phyloP scores from a whole-genome alignment of 1,284 basidiomycete species.

The Boletus semigastroideus region DNA sequence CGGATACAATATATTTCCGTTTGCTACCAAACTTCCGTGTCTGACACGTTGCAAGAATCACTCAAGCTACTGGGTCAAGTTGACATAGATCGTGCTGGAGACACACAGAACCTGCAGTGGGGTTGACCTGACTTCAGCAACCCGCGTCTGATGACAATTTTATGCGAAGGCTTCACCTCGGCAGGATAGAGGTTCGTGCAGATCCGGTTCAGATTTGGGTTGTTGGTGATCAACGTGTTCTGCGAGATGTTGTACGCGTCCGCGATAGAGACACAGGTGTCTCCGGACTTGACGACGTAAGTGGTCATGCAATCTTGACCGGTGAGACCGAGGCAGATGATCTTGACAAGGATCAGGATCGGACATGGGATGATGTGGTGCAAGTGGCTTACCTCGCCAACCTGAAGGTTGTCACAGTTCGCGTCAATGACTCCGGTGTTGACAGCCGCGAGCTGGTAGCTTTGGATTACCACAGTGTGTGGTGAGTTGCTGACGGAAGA shows the following conservation, averaged over 20 bases:
- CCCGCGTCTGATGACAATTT: no score
- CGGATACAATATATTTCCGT: not conserved
- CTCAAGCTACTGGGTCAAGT: conserved; percentile 14
- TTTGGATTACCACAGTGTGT: conserved; percentile 6
- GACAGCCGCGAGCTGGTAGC: conserved; percentile 43
- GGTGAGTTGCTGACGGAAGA: not conserved
- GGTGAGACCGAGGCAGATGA: conserved; percentile 44
- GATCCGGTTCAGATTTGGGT: conserved; percentile 48
- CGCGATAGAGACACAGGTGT: conserved; percentile 44
- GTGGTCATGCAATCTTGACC: conserved; percentile 46
- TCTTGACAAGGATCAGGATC: conserved; percentile 8
- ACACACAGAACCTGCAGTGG: conserved; percentile 30
- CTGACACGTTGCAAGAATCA: not conserved
- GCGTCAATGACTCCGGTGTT: conserved; percentile 37
- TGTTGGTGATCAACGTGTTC: conserved; percentile 48
- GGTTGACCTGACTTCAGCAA: not conserved
- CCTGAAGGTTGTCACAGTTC: conserved; percentile 37
- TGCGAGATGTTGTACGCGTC: conserved; percentile 35
- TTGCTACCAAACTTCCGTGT: not conserved
- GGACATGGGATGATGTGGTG: not conserved
- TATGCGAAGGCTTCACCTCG: conserved; percentile 30
- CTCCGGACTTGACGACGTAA: conserved; percentile 37
- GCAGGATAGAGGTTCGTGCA: conserved; percentile 50
- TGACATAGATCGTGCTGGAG: conserved; percentile 24
- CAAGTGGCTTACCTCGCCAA: conserved; percentile 27